These are phyloP conservation scores for Euphorbia pulcherrima DNA, from an alignment of 345 rosid genomes.

Conservation along the genomic window DNA sequence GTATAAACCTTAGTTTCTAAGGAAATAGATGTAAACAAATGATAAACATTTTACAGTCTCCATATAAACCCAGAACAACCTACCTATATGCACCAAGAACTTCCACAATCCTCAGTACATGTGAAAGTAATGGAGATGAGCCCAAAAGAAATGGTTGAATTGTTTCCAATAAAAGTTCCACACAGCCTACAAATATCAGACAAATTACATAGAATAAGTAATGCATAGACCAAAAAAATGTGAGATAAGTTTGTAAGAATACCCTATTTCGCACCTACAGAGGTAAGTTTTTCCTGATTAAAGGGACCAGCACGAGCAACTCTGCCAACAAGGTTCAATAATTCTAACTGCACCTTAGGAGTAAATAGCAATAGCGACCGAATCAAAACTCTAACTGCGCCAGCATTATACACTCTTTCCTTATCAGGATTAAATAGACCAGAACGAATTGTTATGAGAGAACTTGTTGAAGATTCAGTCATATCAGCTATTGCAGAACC, in stretches of 20 bases:
- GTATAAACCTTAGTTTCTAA: constrained; percentile 19
- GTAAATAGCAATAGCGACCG: constrained; percentile 87
- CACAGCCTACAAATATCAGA: constrained; percentile 60
- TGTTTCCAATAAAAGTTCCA: constrained; percentile 86
- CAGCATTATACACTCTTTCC: constrained; percentile 87
- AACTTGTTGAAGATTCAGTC: constrained; percentile 41
- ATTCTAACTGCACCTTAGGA: constrained; percentile 87
- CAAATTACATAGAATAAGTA: constrained; percentile 19
- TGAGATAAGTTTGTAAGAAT: neutral
- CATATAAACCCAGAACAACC: constrained; percentile 10
- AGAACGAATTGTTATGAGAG: constrained; percentile 51
- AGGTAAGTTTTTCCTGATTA: constrained; percentile 92
- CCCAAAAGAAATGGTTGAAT: constrained; percentile 82
- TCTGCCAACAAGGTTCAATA: constrained; percentile 67
- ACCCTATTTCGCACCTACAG: constrained; percentile 62
- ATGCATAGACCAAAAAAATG: constrained; percentile 12
- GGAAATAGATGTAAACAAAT: constrained; percentile 20
- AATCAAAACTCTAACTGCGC: constrained; percentile 76
- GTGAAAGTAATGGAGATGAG: constrained; percentile 73
- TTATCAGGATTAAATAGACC: constrained; percentile 68
- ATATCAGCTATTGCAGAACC: constrained; percentile 37
- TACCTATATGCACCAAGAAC: constrained; percentile 96
- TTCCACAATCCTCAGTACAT: constrained; percentile 92
- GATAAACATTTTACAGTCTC: constrained; percentile 9
- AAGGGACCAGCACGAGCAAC: constrained; percentile 88